Conservation (phyloP, 306 rosid genomes). For the Rubus idaeus region DNA sequence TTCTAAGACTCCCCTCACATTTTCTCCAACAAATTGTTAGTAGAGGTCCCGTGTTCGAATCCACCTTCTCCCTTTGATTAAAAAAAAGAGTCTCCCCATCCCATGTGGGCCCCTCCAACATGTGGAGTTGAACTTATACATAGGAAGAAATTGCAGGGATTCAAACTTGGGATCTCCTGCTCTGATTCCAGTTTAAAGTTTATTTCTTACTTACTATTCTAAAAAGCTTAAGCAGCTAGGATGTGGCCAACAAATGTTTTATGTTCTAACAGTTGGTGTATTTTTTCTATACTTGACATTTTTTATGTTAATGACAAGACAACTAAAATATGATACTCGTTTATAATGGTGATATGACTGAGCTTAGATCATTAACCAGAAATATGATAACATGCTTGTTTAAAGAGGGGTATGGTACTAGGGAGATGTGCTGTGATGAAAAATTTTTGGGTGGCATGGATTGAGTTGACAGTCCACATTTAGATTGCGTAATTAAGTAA, state of each 20-base stretch:
- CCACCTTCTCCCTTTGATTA: not conserved
- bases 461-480: not conserved
- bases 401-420: no score
- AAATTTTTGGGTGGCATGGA: not conserved
- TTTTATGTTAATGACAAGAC: not conserved
- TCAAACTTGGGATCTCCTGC: not conserved
- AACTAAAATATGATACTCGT: not conserved
- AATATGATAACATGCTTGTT: no score
- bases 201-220: not conserved
- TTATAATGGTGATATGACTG: not conserved
- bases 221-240: not conserved
- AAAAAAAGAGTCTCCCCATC: not conserved
- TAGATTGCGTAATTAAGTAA: not conserved
- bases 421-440: not conserved
- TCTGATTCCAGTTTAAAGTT: not conserved
- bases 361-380: not conserved
- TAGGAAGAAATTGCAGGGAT: not conserved
- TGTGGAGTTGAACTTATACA: not conserved
- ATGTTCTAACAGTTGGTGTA: not conserved
- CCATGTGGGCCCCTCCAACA: not conserved
- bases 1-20: not conserved
- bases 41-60: not conserved
- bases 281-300: not conserved
- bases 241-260: not conserved
- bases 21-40: not conserved